Evolutionary conservation across 2,329 filamentous ascomycete species (phyloP).

Genomic region (Colletotrichum tropicale): DNA sequence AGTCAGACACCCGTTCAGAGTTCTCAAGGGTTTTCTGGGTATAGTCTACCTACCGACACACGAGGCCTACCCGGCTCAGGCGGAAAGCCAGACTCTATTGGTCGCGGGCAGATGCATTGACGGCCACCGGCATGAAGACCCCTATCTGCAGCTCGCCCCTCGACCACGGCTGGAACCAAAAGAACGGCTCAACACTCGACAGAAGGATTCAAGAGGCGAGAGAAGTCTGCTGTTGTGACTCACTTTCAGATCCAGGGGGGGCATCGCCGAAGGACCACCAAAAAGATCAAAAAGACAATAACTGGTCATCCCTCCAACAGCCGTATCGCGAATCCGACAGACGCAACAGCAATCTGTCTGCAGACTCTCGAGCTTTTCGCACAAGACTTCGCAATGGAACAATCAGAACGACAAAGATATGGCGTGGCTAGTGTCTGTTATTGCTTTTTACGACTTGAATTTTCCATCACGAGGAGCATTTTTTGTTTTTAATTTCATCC

Average conservation of each 20-base stretch:
- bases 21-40: constrained; percentile 35
- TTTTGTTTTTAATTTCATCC: not conserved
- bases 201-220: not conserved
- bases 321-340: not conserved
- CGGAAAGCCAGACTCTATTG: constrained; percentile 9
- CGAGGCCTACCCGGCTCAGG: constrained; percentile 29
- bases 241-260: not conserved
- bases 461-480: not conserved
- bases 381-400: not conserved
- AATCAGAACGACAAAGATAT: not conserved
- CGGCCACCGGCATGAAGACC: not conserved
- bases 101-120: constrained; percentile 16
- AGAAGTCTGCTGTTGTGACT: not conserved
- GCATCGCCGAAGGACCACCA: not conserved
- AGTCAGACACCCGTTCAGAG: constrained; percentile 30
- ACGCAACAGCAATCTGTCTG: not conserved
- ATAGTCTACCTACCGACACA: constrained; percentile 34
- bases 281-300: not conserved
- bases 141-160: not conserved
- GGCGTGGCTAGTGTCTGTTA: not conserved
- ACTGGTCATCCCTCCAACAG: not conserved
- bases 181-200: not conserved
- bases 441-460: not conserved
- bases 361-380: not conserved
- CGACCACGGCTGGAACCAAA: not conserved